Evolutionary conservation across 768 basidiomycete species (phyloP).

Genomic region (Ramaria sp.): DNA sequence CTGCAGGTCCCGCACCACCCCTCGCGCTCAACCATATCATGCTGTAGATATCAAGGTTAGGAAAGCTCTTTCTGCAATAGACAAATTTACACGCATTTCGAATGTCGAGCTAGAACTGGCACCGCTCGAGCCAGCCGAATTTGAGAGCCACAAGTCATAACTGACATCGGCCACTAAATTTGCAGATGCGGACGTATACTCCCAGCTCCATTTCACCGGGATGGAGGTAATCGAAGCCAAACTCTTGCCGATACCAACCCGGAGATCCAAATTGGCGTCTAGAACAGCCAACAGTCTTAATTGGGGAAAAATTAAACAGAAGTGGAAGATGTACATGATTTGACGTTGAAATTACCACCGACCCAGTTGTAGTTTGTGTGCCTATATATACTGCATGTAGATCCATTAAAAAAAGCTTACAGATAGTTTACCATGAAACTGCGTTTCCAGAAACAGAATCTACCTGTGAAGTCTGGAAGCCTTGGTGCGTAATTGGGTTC

Average conservation of each 20-base stretch:
- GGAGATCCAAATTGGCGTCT: not conserved
- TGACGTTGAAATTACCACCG: not conserved
- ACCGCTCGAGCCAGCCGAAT: not conserved
- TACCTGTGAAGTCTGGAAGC: not conserved
- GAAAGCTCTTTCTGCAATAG: not conserved
- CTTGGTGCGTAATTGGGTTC: not conserved
- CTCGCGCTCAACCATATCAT: not conserved
- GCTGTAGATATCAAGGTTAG: not conserved
- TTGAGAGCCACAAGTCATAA: not conserved
- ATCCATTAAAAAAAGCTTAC: not conserved
- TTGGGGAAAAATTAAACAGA: not conserved
- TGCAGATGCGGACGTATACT: not conserved
- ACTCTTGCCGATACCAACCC: not conserved
- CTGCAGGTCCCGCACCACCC: not conserved
- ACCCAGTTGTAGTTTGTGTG: not conserved
- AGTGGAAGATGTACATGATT: not conserved
- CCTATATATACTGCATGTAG: not conserved
- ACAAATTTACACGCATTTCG: not conserved
- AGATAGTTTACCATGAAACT: not conserved
- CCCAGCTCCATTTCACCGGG: not conserved
- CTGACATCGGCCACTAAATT: not conserved
- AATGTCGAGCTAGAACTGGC: not conserved
- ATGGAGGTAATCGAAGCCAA: not conserved
- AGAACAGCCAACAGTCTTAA: not conserved
- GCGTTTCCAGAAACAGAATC: not conserved